These are phyloP conservation scores for Penicillium psychrosexuale DNA, from an alignment of 2,329 filamentous ascomycete genomes.

Conservation along the genomic window DNA sequence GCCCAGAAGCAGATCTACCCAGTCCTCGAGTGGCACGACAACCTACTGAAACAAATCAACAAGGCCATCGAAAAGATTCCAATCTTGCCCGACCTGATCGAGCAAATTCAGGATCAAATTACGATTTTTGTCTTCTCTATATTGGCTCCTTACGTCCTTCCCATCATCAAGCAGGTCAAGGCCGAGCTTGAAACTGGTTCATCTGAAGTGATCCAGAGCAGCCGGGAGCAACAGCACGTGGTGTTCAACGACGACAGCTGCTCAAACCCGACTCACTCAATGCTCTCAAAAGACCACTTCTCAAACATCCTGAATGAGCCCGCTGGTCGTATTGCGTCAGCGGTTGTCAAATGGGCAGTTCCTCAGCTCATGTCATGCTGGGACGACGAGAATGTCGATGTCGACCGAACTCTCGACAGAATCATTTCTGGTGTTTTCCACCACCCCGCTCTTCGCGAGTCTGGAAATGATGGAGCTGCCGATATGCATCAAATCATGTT, in stretches of 20 bases:
- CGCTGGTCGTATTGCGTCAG: slow-evolving; percentile 76
- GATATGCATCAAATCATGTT: slow-evolving; percentile 79
- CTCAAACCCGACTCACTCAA: slow-evolving; percentile 86
- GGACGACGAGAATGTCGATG: slow-evolving; percentile 71
- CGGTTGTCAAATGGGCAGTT: slow-evolving; percentile 78
- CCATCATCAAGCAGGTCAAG: slow-evolving; percentile 83
- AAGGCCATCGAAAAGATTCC: slow-evolving; percentile 81
- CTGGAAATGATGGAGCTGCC: slow-evolving; percentile 65
- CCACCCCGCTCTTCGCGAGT: slow-evolving; percentile 74
- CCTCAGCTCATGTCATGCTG: slow-evolving; percentile 85
- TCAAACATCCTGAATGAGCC: slow-evolving; percentile 86
- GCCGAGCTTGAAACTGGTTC: slow-evolving; percentile 81
- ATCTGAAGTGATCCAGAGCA: slow-evolving; percentile 81
- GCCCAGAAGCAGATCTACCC: slow-evolving; percentile 80
- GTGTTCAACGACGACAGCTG: slow-evolving; percentile 77
- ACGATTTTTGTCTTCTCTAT: slow-evolving; percentile 89
- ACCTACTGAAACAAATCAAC: slow-evolving; percentile 75
- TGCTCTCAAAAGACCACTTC: slow-evolving; percentile 96
- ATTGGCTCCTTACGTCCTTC: slow-evolving; percentile 81
- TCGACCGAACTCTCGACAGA: slow-evolving; percentile 67
- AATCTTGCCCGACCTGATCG: slow-evolving; percentile 76
- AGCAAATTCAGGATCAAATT: slow-evolving; percentile 82
- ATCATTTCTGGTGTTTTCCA: slow-evolving; percentile 83
- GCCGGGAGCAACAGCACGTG: slow-evolving; percentile 76
- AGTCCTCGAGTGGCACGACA: slow-evolving; percentile 85